These are phyloP conservation scores for Parachlorella kessleri DNA, from an alignment of 139 green algal genomes.

Conservation along the genomic window DNA sequence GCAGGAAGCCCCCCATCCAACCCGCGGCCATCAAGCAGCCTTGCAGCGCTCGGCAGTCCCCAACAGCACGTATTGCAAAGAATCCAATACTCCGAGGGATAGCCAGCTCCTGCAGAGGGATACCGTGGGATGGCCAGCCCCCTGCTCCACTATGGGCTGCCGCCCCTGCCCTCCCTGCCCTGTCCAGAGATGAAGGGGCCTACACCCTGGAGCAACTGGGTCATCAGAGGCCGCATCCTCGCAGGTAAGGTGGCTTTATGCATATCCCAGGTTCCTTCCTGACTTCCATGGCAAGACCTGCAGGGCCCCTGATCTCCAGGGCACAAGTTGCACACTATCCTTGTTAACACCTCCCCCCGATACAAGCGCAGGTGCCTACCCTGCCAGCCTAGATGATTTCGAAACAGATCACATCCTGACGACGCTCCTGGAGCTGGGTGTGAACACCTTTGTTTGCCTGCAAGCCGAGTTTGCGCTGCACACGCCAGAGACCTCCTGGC, in stretches of 20 bases:
- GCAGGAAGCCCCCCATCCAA: no score
- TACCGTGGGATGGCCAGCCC: no score
- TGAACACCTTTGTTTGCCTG: conserved; percentile 85
- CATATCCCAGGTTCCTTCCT: neutral
- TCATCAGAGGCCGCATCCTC: conserved; percentile 33
- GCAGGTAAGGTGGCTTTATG: conserved; percentile 19
- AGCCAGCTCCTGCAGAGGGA: no score
- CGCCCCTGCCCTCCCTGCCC: conserved; percentile 10
- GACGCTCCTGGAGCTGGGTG: conserved; percentile 73
- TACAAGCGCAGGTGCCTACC: conserved; percentile 54
- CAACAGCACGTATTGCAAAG: no score
- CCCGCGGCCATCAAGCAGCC: no score
- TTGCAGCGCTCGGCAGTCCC: no score
- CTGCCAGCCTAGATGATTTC: conserved; percentile 64
- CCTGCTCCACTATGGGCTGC: conserved; percentile 18
- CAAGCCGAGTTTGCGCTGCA: conserved; percentile 84
- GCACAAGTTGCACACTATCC: no score
- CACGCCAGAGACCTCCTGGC: conserved; percentile 67
- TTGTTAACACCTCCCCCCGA: no score
- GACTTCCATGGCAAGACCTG: neutral
- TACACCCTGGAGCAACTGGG: conserved; percentile 46
- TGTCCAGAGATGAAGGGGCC: conserved; percentile 28
- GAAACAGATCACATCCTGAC: conserved; percentile 78
- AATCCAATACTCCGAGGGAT: no score
- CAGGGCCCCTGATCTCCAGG: neutral